phyloP scores from a whole-genome alignment of 2,329 filamentous ascomycete genomes.

The Diaporthe vaccinii region DNA sequence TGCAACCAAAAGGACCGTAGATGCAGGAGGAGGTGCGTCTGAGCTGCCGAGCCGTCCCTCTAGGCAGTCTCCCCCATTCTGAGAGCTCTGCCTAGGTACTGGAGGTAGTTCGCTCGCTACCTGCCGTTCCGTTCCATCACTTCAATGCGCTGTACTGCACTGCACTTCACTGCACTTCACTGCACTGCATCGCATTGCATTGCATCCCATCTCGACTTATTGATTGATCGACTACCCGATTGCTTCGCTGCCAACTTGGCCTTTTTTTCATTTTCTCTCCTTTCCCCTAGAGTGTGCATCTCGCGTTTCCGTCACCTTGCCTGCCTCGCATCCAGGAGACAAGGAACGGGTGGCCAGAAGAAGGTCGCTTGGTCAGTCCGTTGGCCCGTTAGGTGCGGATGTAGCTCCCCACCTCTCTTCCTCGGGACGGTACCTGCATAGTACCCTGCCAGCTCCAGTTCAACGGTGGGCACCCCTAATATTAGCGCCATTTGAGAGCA shows the following conservation, averaged over 20 bases:
- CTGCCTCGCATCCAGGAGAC: not conserved
- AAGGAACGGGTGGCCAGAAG: not conserved
- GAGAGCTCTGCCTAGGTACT: not conserved
- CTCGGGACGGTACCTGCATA: slow-evolving; percentile 24
- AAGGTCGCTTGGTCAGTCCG: not conserved
- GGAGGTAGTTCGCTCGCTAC: not conserved
- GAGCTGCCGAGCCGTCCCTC: not conserved
- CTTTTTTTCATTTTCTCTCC: not conserved
- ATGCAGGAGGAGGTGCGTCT: slow-evolving; percentile 4
- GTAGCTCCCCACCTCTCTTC: slow-evolving; percentile 16
- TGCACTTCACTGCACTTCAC: not conserved
- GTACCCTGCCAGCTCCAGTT: slow-evolving; percentile 25
- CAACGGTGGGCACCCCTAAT: slow-evolving; percentile 33
- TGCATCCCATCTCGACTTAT: not conserved
- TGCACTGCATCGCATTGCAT: slow-evolving; percentile 7
- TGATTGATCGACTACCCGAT: not conserved
- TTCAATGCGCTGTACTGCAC: not conserved
- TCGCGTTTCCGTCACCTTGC: not conserved
- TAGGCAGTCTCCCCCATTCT: not conserved
- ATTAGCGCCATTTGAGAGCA: slow-evolving; percentile 29
- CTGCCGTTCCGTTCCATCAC: slow-evolving; percentile 6
- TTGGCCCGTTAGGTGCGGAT: slow-evolving; percentile 2
- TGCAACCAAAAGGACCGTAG: not conserved
- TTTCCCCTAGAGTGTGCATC: not conserved
- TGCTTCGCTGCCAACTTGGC: not conserved